phyloP scores from a whole-genome alignment of 2,329 filamentous ascomycete genomes.

The Ophioceras dolichostomum region DNA sequence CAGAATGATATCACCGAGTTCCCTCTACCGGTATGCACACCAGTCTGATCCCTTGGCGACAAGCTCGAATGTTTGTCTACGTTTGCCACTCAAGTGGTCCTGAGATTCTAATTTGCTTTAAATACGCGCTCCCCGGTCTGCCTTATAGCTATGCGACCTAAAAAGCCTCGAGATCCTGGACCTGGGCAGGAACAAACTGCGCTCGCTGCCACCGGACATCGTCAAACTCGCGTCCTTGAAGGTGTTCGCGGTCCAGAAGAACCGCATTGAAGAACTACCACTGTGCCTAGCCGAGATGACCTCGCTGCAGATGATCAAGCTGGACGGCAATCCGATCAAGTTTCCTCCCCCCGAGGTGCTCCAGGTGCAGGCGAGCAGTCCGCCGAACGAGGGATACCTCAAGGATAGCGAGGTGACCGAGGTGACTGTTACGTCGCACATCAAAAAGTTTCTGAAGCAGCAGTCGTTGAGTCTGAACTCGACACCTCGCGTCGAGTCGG shows the following conservation, averaged over 20 bases:
- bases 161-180: slow-evolving; percentile 86
- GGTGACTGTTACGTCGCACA: slow-evolving; percentile 44
- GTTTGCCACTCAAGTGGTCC: too few relatives aligned
- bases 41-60: slow-evolving; percentile 3
- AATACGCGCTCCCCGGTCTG: too few relatives aligned
- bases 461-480: slow-evolving; percentile 22
- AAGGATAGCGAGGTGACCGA: slow-evolving; percentile 55
- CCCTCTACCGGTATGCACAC: slow-evolving; percentile 36
- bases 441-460: slow-evolving; percentile 48
- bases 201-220: slow-evolving; percentile 65
- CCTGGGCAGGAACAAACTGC: slow-evolving; percentile 77
- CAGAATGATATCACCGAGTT: slow-evolving; percentile 61
- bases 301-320: slow-evolving; percentile 77
- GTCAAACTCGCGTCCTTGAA: slow-evolving; percentile 73
- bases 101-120: too few relatives aligned
- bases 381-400: slow-evolving; percentile 39
- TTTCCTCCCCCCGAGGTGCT: slow-evolving; percentile 65
- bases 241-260: slow-evolving; percentile 77
- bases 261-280: slow-evolving; percentile 75
- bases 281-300: slow-evolving; percentile 79
- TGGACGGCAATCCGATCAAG: slow-evolving; percentile 75
- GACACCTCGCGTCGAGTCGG: slow-evolving; percentile 37
- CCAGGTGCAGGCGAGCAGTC: slow-evolving; percentile 42
- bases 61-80: too few relatives aligned
- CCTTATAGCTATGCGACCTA: slow-evolving; percentile 65